A percentile compares a stretch with the other conserved stretches of the same genome.
These are phyloP conservation scores for Borealophlyctis nickersoniae DNA, from an alignment of 192 early-diverging fungal species.

Conservation along the genomic window DNA sequence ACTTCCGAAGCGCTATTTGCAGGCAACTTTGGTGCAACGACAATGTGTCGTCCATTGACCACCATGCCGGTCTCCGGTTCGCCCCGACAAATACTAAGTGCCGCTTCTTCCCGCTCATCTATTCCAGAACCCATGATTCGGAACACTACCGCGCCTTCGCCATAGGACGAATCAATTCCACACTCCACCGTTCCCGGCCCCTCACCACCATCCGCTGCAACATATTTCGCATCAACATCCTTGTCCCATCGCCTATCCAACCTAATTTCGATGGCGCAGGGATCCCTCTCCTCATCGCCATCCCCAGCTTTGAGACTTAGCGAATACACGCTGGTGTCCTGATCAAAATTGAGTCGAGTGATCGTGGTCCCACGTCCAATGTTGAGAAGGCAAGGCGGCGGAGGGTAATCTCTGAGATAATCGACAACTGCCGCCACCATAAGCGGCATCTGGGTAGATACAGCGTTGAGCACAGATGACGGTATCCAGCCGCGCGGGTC, in stretches of 20 bases:
- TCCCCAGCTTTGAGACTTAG: background rate
- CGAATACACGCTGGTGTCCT: background rate
- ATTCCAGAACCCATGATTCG: background rate
- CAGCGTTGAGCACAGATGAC: constrained; percentile 12
- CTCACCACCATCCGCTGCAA: background rate
- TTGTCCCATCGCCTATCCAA: constrained; percentile 12
- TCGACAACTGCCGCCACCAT: constrained; percentile 18
- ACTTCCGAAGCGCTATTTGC: no score
- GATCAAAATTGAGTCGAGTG: background rate
- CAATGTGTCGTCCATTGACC: constrained; percentile 10
- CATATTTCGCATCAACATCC: background rate
- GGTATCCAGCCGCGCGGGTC: constrained; percentile 25
- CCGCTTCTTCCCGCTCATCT: background rate
- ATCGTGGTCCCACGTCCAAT: background rate
- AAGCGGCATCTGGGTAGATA: constrained; percentile 24
- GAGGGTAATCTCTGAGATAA: constrained; percentile 7
- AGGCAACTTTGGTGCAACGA: no score
- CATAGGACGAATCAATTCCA: constrained; percentile 1
- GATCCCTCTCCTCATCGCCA: background rate
- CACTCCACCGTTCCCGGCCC: background rate
- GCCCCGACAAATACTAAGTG: constrained; percentile 10
- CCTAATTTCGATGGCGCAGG: constrained; percentile 1
- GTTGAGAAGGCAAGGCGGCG: constrained; percentile 13
- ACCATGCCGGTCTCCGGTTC: constrained; percentile 1
- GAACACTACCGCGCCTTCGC: constrained; percentile 2